Evolutionary conservation across 2,329 filamentous ascomycete species (phyloP).

Genomic region (Sarocladiaceae sp.): DNA sequence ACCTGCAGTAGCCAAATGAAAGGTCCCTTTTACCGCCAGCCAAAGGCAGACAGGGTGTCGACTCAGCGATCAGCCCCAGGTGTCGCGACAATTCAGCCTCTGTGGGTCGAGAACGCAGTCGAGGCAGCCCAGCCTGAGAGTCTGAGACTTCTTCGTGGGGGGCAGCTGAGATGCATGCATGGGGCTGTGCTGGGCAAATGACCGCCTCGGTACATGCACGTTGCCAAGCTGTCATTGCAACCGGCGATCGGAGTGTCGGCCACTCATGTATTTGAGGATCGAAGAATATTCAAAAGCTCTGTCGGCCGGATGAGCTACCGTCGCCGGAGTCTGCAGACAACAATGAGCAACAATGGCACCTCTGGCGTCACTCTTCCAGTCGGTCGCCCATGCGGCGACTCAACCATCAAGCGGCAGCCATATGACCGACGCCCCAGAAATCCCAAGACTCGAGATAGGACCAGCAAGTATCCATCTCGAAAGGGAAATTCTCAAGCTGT

Average conservation of each 20-base stretch:
- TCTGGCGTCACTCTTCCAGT: slow-evolving; percentile 1
- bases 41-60: no score
- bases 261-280: slow-evolving; percentile 1
- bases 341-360: slow-evolving; percentile 4
- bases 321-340: no score
- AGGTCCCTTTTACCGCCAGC: no score
- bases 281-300: not conserved
- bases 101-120: no score
- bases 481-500: slow-evolving; percentile 23
- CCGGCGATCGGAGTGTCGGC: not conserved
- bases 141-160: not conserved
- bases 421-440: slow-evolving; percentile 9
- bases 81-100: no score
- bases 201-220: not conserved
- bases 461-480: slow-evolving; percentile 13
- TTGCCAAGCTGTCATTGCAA: not conserved
- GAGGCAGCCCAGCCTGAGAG: slow-evolving; percentile 1
- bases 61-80: no score
- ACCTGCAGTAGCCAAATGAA: no score
- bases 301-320: no score
- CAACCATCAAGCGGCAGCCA: slow-evolving; percentile 4
- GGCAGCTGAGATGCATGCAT: not conserved
- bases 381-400: not conserved
- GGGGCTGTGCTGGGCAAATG: slow-evolving; percentile 3
- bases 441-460: slow-evolving; percentile 7